Evolutionary conservation across 208 protist species (phyloP).

Genomic region (Lotmaria passim): DNA sequence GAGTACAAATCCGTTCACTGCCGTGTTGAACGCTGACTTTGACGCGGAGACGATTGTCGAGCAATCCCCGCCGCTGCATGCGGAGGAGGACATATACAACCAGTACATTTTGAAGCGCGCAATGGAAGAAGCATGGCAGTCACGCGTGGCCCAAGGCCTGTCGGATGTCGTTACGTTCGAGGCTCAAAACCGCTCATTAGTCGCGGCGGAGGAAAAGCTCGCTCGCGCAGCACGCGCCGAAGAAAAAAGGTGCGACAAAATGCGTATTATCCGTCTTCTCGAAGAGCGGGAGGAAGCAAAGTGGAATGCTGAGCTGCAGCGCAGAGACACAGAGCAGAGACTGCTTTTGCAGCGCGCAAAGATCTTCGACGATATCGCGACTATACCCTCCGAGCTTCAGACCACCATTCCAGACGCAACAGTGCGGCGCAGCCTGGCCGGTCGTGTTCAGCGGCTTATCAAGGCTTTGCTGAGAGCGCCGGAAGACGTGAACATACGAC

Average conservation of each 20-base stretch:
- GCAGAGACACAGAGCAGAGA: slow-evolving; percentile 43
- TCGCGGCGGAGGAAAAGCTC: slow-evolving; percentile 50
- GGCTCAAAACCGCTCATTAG: slow-evolving; percentile 29
- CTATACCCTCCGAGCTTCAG: slow-evolving; percentile 20
- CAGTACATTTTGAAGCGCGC: slow-evolving; percentile 50
- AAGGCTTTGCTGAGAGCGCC: slow-evolving; percentile 61
- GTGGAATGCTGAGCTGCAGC: slow-evolving; percentile 53
- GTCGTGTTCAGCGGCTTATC: slow-evolving; percentile 46
- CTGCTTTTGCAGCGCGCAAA: not conserved
- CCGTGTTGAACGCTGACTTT: slow-evolving; percentile 14
- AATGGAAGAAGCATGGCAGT: slow-evolving; percentile 63
- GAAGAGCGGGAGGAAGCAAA: slow-evolving; percentile 31
- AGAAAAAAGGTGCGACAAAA: slow-evolving; percentile 37
- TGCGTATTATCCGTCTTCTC: slow-evolving; percentile 28
- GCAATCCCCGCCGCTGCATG: slow-evolving; percentile 34
- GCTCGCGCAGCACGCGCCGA: slow-evolving; percentile 29
- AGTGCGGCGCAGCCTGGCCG: slow-evolving; percentile 25
- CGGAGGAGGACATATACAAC: slow-evolving; percentile 47
- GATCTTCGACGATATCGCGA: slow-evolving; percentile 6
- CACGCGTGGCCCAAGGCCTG: slow-evolving; percentile 58
- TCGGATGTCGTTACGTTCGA: slow-evolving; percentile 59
- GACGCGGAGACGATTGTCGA: slow-evolving; percentile 35
- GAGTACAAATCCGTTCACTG: not conserved
- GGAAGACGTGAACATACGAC: slow-evolving; percentile 79
- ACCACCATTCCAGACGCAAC: slow-evolving; percentile 25